Evolutionary conservation across 805 yeast species (phyloP), one percentile per base, ranked within the genome.

Genomic region (Saccharomycopsis fermentans): DNA sequence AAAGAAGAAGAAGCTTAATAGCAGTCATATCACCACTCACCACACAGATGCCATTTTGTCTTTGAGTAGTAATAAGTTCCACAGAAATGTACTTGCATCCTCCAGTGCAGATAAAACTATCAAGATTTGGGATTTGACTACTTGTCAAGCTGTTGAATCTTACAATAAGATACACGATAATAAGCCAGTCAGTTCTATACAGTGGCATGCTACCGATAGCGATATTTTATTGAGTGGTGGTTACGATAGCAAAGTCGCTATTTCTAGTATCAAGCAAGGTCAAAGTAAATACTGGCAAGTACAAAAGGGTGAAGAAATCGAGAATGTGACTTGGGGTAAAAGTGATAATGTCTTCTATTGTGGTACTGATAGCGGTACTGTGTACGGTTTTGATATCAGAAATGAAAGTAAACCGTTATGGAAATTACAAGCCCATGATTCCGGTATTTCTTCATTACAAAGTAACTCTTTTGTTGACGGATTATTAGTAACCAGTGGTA

Each of bases 341-440:
- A 75, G 81, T 35, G 80, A 79, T 32, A 72, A 74, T 58, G 67
- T 73, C 40, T 69, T 75, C 32, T 86, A 92, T 70, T 94, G 90
- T 47, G 96, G 97, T 67, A 90, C 97, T 29, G 99, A 94, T 70
- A 78, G 81, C 63, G 99, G 99, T 69, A 83, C 83, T 66, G 81
- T 94, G 27, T 89, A 89, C 74, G 86, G 92, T 62, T 92, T 86
- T 66, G 99, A 92, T 71, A 86, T 89, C 52, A 82, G 96, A 70
- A 74, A 73, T 55, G 80, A 77, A 40, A 78, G 77, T 52, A 79
- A 78, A 63, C 91, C 97, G 19, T 66, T 92, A 35, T 94, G 99
- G 99, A 89, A 96, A 2, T 77, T 94, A 65, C 96, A 94, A 71
- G 98, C 98, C 1, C 99, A 94, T 70, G 98, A 94, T 73, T 81